These are phyloP conservation scores for Aspergillus thermomutatus DNA, from an alignment of 2,329 filamentous ascomycete species.

Conservation along the genomic window DNA sequence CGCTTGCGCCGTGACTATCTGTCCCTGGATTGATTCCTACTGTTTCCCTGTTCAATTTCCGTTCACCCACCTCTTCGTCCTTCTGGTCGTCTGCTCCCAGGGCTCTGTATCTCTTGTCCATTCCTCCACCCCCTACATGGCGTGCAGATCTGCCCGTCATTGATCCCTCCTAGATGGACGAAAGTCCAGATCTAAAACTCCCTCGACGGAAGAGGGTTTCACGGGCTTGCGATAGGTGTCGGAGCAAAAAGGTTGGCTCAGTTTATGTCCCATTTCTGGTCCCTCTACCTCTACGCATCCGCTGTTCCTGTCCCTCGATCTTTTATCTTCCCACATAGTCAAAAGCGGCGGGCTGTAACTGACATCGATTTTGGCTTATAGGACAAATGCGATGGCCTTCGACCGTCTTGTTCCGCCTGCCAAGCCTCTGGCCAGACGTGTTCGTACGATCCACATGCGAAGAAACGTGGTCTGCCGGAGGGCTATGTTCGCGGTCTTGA, in stretches of 20 bases:
- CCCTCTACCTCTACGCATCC: not conserved
- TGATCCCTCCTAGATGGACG: conserved; percentile 35
- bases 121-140: conserved; percentile 18
- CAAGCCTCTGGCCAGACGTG: conserved; percentile 38
- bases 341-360: not conserved
- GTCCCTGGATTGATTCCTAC: not conserved
- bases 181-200: conserved; percentile 36
- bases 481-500: conserved; percentile 47
- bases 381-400: conserved; percentile 45
- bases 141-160: conserved; percentile 19
- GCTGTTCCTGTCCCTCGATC: not conserved
- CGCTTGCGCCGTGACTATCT: not conserved
- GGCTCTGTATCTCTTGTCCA: conserved; percentile 2
- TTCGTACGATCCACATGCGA: conserved; percentile 43
- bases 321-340: not conserved
- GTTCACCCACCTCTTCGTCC: not conserved
- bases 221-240: conserved; percentile 45
- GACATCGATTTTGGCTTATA: conserved; percentile 8
- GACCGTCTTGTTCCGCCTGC: conserved; percentile 43
- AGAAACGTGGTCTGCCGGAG: conserved; percentile 46
- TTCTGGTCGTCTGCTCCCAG: not conserved
- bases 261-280: conserved; percentile 1
- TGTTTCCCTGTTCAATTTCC: not conserved
- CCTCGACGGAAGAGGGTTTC: conserved; percentile 45
- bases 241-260: conserved; percentile 39